Evolutionary conservation across 2,329 filamentous ascomycete species (phyloP), one percentile per base, ranked within the genome.

Genomic region (Periconia digitata): DNA sequence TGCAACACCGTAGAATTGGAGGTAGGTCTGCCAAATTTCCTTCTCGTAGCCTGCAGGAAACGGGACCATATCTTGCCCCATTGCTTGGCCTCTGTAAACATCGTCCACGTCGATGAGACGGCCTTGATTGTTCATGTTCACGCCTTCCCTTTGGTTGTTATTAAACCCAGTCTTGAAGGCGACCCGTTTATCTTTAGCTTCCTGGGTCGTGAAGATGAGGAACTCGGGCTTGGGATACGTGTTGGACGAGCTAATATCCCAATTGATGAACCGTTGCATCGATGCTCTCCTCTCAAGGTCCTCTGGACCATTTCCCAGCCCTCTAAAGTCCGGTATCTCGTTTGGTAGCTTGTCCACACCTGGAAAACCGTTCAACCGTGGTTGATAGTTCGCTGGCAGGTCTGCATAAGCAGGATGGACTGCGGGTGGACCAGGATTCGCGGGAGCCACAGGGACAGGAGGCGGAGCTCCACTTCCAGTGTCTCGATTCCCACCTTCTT

Each of bases 261-360:
- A 43, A 17, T 43, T 43, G n/a, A 43, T 20, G 41, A 18, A 16
- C 10, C 41, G 41, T 36, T 35, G 41, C n/a, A 43, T 18, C 27
- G 41, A 43, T 35, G 23, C 41, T 18, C 41, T 17, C 12, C 41
- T 23, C 15, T 15, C 4, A 20, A 27, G 23, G 18, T 43, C 41
- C 4, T 34, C 41, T n/a, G 41, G 23, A 36, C 29, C 22, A 6
- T 23, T 34, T 17, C 41, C 35, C 12, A 43, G 23, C 12, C 41
- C 41, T 8, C 15, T 34, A 17, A 35, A 22, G 27, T 34, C 17
- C 3, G 41, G 41, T n/a, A 43, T 43, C 27, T 43, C 24, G 16
- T 34, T 43, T 36, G 41, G 41, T 16, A 43, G 23, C 18, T 12
- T 23, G 16, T 34, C 29, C 13, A 15, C 7, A 21, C 41, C 41